Base-by-base conservation (phyloP, 169 alveolate species). In the Pseudocohnilembus persalinus region DNA sequence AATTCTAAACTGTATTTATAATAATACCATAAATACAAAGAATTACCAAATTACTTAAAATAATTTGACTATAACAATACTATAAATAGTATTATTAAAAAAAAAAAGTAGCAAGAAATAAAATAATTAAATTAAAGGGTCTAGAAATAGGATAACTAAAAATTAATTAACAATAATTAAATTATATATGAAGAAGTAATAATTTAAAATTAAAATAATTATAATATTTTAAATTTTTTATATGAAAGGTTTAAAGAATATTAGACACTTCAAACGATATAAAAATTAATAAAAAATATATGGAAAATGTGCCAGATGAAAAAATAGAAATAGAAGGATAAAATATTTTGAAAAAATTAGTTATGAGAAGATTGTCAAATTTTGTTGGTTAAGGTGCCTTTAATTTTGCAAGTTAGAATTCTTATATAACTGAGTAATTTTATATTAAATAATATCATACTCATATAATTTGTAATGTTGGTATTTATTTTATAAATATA, bases 381-480 rank as follows among this genome's bases (percentile, higher is more conserved):
- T 94, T 96, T 72, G 90, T 92, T 26, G 98, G 98, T 1, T 91
- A 93, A 49, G 98, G 98, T 26, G 97, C 97, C 0, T 84, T 94
- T 74, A 89, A 83, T 25, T 89, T 92, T 80, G 97, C 95, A 28
- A 92, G 97, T 26, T 85, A 92, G 82, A 87, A 93, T 82, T 93
- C 97, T 31, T 89, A 92, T 77, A 96, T 96, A 28, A 96, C 97
- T 73, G 96, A 95, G 68, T 49, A 49, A 49, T 49, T 11, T 11
- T 11, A 20, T 11, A 49, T 11, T 49, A 49, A 11, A 49, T 49
- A 49, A n/a, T n/a, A n/a, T n/a, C n/a, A n/a, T n/a, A n/a, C n/a
- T n/a, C n/a, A n/a, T n/a, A n/a, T n/a, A n/a, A n/a, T n/a, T n/a
- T n/a, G n/a, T n/a, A n/a, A n/a, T n/a, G n/a, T n/a, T 49, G 20